These are phyloP conservation scores for Boletus rex-veris DNA, from an alignment of 768 basidiomycete genomes.

Conservation along the genomic window DNA sequence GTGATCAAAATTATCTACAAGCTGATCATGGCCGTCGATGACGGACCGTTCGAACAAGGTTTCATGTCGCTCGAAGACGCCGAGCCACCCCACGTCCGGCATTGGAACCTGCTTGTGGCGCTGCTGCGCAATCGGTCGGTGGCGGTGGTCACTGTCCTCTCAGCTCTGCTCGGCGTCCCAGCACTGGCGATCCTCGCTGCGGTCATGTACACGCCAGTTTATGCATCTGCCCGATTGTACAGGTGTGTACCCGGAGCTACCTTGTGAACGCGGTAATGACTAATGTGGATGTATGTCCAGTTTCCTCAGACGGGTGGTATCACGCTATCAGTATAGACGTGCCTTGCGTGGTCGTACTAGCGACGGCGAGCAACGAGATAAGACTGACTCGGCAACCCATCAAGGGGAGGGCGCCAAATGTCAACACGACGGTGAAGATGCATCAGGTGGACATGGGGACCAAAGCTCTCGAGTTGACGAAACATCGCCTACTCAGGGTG, in stretches of 20 bases:
- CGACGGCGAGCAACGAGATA: no score
- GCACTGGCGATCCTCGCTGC: conserved; percentile 12
- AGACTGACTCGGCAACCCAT: no score
- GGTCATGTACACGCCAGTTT: conserved; percentile 4
- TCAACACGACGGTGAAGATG: no score
- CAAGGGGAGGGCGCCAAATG: no score
- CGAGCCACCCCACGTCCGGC: conserved; percentile 14
- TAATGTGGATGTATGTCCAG: not conserved
- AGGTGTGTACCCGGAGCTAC: conserved; percentile 4
- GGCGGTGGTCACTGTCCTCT: conserved; percentile 4
- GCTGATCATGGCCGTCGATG: conserved; percentile 18
- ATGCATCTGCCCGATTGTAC: not conserved
- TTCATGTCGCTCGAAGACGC: conserved; percentile 17
- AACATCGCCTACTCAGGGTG: no score
- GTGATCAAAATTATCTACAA: conserved; percentile 16
- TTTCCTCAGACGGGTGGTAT: not conserved
- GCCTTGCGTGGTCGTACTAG: no score
- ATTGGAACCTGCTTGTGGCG: conserved; percentile 15
- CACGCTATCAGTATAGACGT: not conserved
- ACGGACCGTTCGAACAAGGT: conserved; percentile 15
- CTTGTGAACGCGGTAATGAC: not conserved
- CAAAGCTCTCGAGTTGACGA: no score
- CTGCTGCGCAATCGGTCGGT: conserved; percentile 3
- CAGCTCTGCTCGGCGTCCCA: conserved; percentile 20
- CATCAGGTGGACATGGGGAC: no score